A percentile compares a stretch with the other conserved stretches of the same genome.
These are phyloP conservation scores for Pythium angustatum DNA, from an alignment of 352 stramenopile species.

Conservation along the genomic window DNA sequence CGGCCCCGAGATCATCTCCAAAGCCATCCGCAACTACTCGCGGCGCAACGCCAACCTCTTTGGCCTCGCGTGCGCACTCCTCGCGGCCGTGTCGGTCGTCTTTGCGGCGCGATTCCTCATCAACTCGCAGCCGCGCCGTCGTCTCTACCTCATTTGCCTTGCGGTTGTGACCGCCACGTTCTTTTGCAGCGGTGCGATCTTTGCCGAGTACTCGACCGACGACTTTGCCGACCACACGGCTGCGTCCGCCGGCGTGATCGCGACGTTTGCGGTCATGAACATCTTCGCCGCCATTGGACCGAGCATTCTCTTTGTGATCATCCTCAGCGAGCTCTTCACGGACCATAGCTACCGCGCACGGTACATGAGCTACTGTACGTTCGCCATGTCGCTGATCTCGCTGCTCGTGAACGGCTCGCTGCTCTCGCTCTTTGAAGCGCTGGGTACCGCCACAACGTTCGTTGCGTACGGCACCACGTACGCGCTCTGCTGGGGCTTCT, in stretches of 20 bases:
- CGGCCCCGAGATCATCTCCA: slow-evolving; percentile 79
- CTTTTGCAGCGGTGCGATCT: slow-evolving; percentile 62
- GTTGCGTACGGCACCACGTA: slow-evolving; percentile 67
- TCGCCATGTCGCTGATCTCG: slow-evolving; percentile 86
- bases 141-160: slow-evolving; percentile 74
- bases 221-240: slow-evolving; percentile 50
- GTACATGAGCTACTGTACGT: slow-evolving; percentile 91
- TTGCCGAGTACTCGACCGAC: slow-evolving; percentile 63
- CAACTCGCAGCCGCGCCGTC: slow-evolving; percentile 58
- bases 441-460: slow-evolving; percentile 71
- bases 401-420: slow-evolving; percentile 82
- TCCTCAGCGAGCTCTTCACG: slow-evolving; percentile 84
- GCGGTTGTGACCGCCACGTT: slow-evolving; percentile 72
- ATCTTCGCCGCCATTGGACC: slow-evolving; percentile 73
- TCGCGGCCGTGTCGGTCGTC: slow-evolving; percentile 69
- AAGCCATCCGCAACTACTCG: slow-evolving; percentile 58
- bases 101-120: slow-evolving; percentile 72
- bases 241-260: slow-evolving; percentile 58
- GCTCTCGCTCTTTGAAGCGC: slow-evolving; percentile 70
- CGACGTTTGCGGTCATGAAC: slow-evolving; percentile 71
- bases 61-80: slow-evolving; percentile 62
- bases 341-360: slow-evolving; percentile 76
- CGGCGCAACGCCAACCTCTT: slow-evolving; percentile 75
- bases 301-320: slow-evolving; percentile 83
- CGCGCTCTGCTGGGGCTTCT: slow-evolving; percentile 65